Base-by-base conservation (phyloP, 2,329 filamentous ascomycete species). In the Beauveria australis region DNA sequence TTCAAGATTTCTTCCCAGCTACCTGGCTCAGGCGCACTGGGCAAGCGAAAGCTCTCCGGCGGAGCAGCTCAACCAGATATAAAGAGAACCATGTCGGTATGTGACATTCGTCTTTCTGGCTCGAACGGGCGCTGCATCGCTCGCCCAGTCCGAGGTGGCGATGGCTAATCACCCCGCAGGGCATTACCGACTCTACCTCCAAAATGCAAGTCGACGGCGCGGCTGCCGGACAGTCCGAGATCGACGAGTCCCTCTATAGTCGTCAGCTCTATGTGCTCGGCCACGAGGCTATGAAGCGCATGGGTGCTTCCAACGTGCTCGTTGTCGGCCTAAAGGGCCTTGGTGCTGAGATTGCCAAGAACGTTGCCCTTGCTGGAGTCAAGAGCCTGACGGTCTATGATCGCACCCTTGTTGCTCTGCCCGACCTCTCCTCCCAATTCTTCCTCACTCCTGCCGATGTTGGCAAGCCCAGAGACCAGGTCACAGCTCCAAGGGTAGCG, bases 321-420 rank as follows among this genome's bases (percentile, higher is more conserved):
- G 82, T 99, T 61, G 89, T 93, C 64, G 94, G 94, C 65, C 80
- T 97, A 67, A 93, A 94, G 74, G 94, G 94, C 56, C 84, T 99
- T 46, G 94, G 94, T 79, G 93, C 97, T 60, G 94, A 99, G 77
- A 94, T 99, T 69, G 93, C 94, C 71, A 99, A 99, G 83, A 99
- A 99, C 71, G 91, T 99, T 70, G 94, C 94, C 63, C 87, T 99
- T 68, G 94, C 94, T 68, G 94, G 94, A 73, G 94, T 99, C 77
- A 99, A 99, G 82, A 97, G 92, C 71, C 79, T 99, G 67, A 94
- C 93, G 1, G 83, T 99, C 60, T 91, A 92, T 79, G 94, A 99
- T 72, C 93, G 94, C 52, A 85, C 87, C 53, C 91, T 91, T 47
- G 89, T 90, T 59, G 82, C 87, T 67, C 89, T 97, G 67, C 83